These are phyloP conservation scores for Vitis rotundifolia DNA, from an alignment of 164 flowering plant genomes.

Conservation along the genomic window DNA sequence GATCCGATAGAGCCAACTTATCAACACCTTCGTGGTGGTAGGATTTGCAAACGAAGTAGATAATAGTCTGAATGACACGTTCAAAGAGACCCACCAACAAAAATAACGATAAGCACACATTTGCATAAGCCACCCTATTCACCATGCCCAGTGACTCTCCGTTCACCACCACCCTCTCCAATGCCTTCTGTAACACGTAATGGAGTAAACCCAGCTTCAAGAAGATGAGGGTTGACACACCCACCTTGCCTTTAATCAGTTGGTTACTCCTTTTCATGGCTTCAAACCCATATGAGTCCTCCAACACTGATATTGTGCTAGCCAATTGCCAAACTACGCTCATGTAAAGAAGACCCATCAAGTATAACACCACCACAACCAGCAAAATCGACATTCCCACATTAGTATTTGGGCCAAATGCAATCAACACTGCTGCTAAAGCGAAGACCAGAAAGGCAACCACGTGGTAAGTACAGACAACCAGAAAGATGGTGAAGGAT, in stretches of 20 bases:
- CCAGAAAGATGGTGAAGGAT: conserved; percentile 14
- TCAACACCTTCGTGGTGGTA: conserved; percentile 1
- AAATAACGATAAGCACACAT: conserved; percentile 13
- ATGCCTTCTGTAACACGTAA: neutral
- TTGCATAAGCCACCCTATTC: neutral
- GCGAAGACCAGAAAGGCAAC: neutral
- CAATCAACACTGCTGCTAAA: neutral
- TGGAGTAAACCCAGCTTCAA: neutral
- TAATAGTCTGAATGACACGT: conserved; percentile 19
- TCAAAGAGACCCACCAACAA: conserved; percentile 12
- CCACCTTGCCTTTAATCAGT: conserved; percentile 1
- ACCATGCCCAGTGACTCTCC: neutral
- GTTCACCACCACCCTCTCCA: neutral
- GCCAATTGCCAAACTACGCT: conserved; percentile 3
- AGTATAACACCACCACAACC: neutral
- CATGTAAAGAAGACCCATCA: conserved; percentile 3
- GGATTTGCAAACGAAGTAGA: conserved; percentile 6
- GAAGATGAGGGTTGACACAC: neutral
- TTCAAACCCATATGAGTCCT: neutral
- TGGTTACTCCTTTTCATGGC: conserved; percentile 3
- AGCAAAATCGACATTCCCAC: neutral
- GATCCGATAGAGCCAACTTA: no score
- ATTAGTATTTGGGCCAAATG: neutral
- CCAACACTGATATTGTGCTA: conserved; percentile 9
- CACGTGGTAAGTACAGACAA: conserved; percentile 17